Base-by-base conservation (phyloP, 2,329 filamentous ascomycete genomes). In the Pleomassaria siparia region DNA sequence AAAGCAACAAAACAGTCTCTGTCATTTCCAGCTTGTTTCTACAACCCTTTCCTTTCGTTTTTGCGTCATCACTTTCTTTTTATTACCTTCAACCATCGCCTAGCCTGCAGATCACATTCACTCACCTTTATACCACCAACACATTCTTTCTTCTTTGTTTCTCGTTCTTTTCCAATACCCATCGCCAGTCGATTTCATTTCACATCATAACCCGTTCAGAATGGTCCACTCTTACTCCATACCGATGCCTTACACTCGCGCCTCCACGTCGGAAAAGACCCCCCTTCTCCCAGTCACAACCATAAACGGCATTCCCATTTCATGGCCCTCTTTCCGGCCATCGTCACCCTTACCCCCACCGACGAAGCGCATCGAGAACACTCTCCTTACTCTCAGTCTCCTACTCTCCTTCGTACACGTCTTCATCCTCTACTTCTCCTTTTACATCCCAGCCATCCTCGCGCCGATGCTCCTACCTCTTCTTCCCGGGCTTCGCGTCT, bases 401-500 rank as follows among this genome's bases (percentile, higher is more conserved):
- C 16, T 43, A 6, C 28, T 47, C 7, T 40, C 29, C 21, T 32
- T 43, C 46, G 45, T 54, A n/a, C 53, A 62, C 30, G 50, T 50
- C 21, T 21, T 61, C 20, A 32, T 60, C 18, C 55, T 62, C 20
- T 55, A 58, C 44, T 51, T 45, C 29, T 36, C 50, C 39, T 40
- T 49, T 35, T 36, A 22, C 44, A 43, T 50, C 12, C 32, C 40
- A n/a, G 41, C 45, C 25, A 18, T 33, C 10, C 46, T 53, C 28
- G 47, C 39, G 35, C 45, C 40, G n/a, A 36, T 52, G 16, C n/a
- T 58, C 11, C 25, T 41, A 12, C 49, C 52, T 4, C 44, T 66
- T 32, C 54, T 59, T 4, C 43, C 40, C 7, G 56, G 55, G 6
- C 51, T 65, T 22, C 54, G 55, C 16, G 44, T 51, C 15, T 55